Evolutionary conservation across 257 asterid genomes (phyloP), one percentile per base, ranked within the genome.

Genomic region (Solanum tacnaense): DNA sequence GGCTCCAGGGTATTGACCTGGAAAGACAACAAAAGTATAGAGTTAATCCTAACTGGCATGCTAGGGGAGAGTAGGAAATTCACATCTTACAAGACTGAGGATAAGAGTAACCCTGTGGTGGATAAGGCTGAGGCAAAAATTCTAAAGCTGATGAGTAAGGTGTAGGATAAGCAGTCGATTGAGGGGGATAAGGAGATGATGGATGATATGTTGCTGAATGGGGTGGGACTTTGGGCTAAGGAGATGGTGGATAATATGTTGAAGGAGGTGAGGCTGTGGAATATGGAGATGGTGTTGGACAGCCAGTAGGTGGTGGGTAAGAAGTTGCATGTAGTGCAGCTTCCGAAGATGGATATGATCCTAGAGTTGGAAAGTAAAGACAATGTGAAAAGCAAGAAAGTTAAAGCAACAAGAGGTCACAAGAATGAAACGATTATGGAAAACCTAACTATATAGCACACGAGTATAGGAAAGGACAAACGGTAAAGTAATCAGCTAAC

Each of bases 1-100:
- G 74, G 73, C 36, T 67, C 92, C 92, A 21, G 89, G 90, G 67
- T 73, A 92, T 21, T 89, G 89, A 84, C 93, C 94, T 92, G 89
- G 67, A 13, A 58, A 36, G 65, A 86, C 68, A 25, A 36, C 39
- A 71, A 11, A 12, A 88, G n/a, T 29, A 27, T 20, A 84, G 12
- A 75, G 58, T 71, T 71, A 71, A 29, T n/a, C 25, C 32, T 38
- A 75, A n/a, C 38, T 75, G 32, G 25, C 10, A 38, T 35, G 34
- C 58, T 12, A n/a, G 3, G 20, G 27, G 93, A 46, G 83, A 88
- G 84, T 88, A 86, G 39, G 88, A 86, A 29, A 87, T 74, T 85
- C 86, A 12, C 71, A 86, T 5, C 89, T 75, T 36, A 75, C 34
- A 89, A 65, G 81, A 13, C 4, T 35, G 88, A 62, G 91, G 93